These are phyloP conservation scores for Stephanodiscus triporus DNA, from an alignment of 108 stramenopile genomes.

Conservation along the genomic window DNA sequence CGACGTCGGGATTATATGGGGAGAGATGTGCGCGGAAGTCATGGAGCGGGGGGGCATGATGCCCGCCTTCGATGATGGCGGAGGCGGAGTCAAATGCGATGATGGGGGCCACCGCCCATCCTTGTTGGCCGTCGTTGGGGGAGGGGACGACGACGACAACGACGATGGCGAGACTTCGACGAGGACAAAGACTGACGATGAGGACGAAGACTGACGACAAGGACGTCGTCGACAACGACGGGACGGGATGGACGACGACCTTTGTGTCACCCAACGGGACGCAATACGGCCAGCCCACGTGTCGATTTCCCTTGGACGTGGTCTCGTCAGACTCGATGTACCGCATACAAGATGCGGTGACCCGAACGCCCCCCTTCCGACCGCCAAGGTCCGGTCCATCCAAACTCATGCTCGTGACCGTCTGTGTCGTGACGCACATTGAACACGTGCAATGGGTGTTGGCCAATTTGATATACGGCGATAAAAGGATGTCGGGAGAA, in stretches of 20 bases:
- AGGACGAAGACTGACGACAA: no score
- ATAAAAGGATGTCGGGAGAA: conserved; percentile 70
- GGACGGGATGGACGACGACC: conserved; percentile 19
- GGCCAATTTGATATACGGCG: conserved; percentile 55
- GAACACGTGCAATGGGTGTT: conserved; percentile 70
- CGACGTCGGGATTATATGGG: conserved; percentile 69
- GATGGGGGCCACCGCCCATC: no score
- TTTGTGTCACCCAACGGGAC: conserved; percentile 43
- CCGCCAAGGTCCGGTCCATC: conserved; percentile 64
- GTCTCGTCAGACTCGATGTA: conserved; percentile 41
- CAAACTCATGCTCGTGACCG: conserved; percentile 65
- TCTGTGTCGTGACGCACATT: conserved; percentile 56
- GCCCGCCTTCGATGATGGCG: not conserved
- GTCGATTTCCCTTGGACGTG: conserved; percentile 47
- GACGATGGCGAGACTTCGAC: conserved; percentile 3
- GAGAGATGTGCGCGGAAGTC: conserved; percentile 52
- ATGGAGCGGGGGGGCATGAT: conserved; percentile 16
- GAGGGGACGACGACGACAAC: not conserved
- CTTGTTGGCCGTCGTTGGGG: not conserved
- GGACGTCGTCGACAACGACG: conserved; percentile 5
- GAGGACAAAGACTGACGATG: no score
- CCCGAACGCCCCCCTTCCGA: conserved; percentile 64
- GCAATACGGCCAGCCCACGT: conserved; percentile 49
- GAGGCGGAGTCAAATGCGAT: no score
- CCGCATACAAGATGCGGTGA: conserved; percentile 25